Percentiles rank a stretch among this genome's conserved stretches.
Conservation (phyloP, 805 yeast genomes). For the Teunomyces kruisii region DNA sequence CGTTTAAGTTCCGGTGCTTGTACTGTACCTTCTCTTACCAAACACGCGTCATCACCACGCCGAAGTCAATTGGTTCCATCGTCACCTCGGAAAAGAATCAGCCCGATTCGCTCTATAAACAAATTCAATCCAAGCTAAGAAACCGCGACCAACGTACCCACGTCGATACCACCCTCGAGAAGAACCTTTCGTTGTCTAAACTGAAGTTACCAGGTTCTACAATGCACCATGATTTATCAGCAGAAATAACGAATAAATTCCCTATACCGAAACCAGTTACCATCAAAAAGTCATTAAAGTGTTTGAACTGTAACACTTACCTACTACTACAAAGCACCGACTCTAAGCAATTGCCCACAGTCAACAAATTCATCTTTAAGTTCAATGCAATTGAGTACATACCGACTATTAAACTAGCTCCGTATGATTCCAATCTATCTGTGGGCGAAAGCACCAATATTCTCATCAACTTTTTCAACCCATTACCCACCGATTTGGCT, state of each 20-base stretch:
- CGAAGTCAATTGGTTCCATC: conserved; percentile 37
- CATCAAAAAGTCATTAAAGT: conserved; percentile 23
- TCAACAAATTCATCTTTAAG: conserved; percentile 25
- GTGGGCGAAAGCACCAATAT: conserved; percentile 17
- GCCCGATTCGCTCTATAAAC: not conserved
- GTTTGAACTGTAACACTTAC: conserved; percentile 28
- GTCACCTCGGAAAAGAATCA: conserved; percentile 14
- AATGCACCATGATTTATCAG: too few species aligned
- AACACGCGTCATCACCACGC: conserved; percentile 39
- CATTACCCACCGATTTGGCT: conserved; percentile 20
- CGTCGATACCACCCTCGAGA: not conserved
- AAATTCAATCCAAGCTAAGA: not conserved
- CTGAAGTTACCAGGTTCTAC: not conserved
- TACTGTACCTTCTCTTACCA: conserved; percentile 33
- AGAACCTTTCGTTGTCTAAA: conserved; percentile 11
- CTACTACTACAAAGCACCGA: conserved; percentile 27
- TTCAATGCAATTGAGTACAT: conserved; percentile 35
- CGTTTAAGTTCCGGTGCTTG: conserved; percentile 39
- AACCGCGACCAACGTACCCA: not conserved
- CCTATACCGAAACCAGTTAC: conserved; percentile 13
- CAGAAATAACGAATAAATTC: too few species aligned
- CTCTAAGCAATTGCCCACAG: conserved; percentile 20
- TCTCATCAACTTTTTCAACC: conserved; percentile 32
- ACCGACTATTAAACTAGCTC: conserved; percentile 23
- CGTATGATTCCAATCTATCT: conserved; percentile 6